phyloP scores from a whole-genome alignment of 345 rosid genomes.

The Gossypium mustelinum region DNA sequence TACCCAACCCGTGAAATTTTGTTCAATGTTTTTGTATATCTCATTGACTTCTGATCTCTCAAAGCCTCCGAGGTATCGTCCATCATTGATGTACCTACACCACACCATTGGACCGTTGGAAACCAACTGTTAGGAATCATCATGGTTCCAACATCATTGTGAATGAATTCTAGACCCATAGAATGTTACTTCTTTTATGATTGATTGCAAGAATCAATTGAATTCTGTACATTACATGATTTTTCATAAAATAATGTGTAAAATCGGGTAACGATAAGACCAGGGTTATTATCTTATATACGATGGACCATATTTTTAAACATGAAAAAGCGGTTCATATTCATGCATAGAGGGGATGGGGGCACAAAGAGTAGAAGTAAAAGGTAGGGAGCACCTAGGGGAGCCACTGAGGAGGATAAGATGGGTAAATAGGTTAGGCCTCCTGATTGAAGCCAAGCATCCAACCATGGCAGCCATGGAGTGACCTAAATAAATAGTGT shows the following conservation, averaged over 20 bases:
- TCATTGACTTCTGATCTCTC: constrained; percentile 3
- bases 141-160: neutral
- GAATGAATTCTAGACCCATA: neutral
- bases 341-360: neutral
- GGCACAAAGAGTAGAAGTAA: neutral
- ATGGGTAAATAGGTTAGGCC: constrained; percentile 31
- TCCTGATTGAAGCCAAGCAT: constrained; percentile 23
- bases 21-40: constrained; percentile 13
- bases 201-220: no score
- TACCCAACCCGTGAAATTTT: constrained; percentile 24
- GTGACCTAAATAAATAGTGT: constrained; percentile 32
- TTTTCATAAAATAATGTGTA: no score
- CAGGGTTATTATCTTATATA: no score
- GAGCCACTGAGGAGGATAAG: constrained; percentile 33
- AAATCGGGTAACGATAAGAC: no score
- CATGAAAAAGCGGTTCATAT: neutral
- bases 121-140: neutral
- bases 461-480: constrained; percentile 43
- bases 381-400: constrained; percentile 22
- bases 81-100: constrained; percentile 27
- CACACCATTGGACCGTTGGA: neutral
- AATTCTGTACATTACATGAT: no score
- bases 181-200: no score
- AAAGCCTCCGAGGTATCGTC: constrained; percentile 31
- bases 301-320: no score